phyloP scores from a whole-genome alignment of 257 asterid genomes.

The Ehretia macrophylla region DNA sequence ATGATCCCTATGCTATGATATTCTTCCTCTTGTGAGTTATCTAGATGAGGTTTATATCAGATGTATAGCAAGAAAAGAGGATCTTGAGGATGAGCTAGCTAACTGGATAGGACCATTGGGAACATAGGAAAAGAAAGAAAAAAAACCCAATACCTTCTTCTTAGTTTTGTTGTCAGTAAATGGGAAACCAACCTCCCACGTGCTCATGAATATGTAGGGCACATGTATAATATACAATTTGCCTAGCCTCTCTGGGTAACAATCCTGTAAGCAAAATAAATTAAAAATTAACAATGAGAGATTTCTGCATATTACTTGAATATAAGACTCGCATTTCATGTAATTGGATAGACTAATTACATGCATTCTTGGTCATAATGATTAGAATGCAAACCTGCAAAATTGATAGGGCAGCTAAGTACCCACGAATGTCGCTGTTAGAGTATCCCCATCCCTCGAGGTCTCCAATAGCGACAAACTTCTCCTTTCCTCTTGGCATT shows the following conservation, averaged over 20 bases:
- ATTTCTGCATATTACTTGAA: not conserved
- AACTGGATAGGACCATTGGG: no score
- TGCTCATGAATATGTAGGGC: constrained; percentile 80
- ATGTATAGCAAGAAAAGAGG: no score
- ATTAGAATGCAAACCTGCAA: constrained; percentile 49
- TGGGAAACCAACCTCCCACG: constrained; percentile 83
- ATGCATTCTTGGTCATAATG: no score
- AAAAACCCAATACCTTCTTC: constrained; percentile 90
- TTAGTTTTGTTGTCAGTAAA: constrained; percentile 76
- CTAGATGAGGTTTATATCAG: no score
- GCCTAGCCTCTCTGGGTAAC: constrained; percentile 92
- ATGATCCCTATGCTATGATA: no score
- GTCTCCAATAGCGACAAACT: constrained; percentile 74
- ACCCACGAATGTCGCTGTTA: constrained; percentile 71
- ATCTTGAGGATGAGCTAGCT: not conserved
- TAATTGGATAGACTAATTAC: no score
- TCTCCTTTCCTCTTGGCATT: constrained; percentile 77
- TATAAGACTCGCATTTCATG: no score
- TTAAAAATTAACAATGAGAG: not conserved
- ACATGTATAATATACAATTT: constrained; percentile 60
- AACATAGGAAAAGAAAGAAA: no score
- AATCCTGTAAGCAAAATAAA: constrained; percentile 46
- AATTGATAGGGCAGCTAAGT: constrained; percentile 67
- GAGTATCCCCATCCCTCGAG: constrained; percentile 75
- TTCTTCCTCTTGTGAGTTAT: not conserved